Evolutionary conservation across 352 stramenopile genomes (phyloP), one percentile per base, ranked within the genome.

Genomic region (Globisporangium takayamanum): DNA sequence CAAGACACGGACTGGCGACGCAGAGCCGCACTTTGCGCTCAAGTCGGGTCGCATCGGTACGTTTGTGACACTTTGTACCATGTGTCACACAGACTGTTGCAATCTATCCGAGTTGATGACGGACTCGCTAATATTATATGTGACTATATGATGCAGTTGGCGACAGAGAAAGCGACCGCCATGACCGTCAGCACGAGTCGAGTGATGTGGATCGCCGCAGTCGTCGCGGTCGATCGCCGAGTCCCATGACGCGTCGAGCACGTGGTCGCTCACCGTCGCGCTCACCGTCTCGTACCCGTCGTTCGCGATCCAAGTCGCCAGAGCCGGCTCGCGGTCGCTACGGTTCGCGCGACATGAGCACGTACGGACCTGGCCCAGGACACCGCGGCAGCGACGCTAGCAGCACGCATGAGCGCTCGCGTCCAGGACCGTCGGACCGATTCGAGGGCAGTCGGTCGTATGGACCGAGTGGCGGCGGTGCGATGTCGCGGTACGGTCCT

Each of bases 41-140:
- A 86, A 81, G 61, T 83, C 76, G 5, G 76, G 76, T 57, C 68
- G 76, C n/a, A n/a, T 60, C 73, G 37, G 75, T 55, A 55, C 50
- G 70, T 82, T 37, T 30, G 46, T 33, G 25, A 28, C 26, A 73
- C 72, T 65, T 70, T 63, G 52, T 64, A 36, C 18, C 28, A 22
- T 48, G 11, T 26, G 22, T 5, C 1, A 22, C 15, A 20, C 41
- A 20, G 41, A 14, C 2, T 20, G 18, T 47, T 39, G 33, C 33
- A 39, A 39, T 39, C 10, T 39, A 7, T 12, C 33, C 1, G 5
- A 39, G 2, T 5, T 12, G 33, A 39, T 39, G 33, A 10, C 7
- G 1, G 10, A 39, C 33, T 39, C 6, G 33, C 33, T 39, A 39
- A 39, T 39, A 12, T 36, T 39, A 12, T 14, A 39, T 47, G 41